A percentile compares a stretch with the other conserved stretches of the same genome.
Conservation (phyloP, 2,329 filamentous ascomycete species). For the Xylaria multiplex region DNA sequence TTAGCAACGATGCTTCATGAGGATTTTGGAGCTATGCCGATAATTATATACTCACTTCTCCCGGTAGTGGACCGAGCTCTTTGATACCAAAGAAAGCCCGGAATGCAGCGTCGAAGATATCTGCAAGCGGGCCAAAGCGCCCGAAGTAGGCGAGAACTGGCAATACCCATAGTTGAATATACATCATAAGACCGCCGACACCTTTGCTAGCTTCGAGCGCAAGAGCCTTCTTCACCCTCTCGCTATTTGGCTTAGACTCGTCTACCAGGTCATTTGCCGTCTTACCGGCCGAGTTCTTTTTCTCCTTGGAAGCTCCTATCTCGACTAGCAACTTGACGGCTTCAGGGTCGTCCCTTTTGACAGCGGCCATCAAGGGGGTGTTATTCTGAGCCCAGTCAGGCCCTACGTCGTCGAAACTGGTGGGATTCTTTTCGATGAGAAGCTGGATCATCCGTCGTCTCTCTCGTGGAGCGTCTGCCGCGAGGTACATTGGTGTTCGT, state of each 20-base stretch:
- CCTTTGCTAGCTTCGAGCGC: slow-evolving; percentile 29
- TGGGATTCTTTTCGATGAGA: slow-evolving; percentile 34
- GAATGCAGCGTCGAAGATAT: slow-evolving; percentile 35
- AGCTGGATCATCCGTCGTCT: slow-evolving; percentile 34
- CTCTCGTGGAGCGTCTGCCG: slow-evolving; percentile 28
- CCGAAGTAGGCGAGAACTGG: slow-evolving; percentile 31
- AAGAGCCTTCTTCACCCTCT: slow-evolving; percentile 29
- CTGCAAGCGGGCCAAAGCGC: slow-evolving; percentile 23
- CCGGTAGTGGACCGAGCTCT: slow-evolving; percentile 17
- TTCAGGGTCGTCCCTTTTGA: slow-evolving; percentile 28
- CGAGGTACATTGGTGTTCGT: slow-evolving; percentile 34
- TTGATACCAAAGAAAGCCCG: slow-evolving; percentile 21
- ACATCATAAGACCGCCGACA: slow-evolving; percentile 34
- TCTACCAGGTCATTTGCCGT: slow-evolving; percentile 29
- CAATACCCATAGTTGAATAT: slow-evolving; percentile 34
- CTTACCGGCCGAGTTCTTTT: slow-evolving; percentile 31
- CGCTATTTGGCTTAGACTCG: slow-evolving; percentile 24
- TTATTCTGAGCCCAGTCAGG: slow-evolving; percentile 26
- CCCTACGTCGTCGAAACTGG: slow-evolving; percentile 30
- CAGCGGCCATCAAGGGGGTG: slow-evolving; percentile 36
- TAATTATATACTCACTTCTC: slow-evolving; percentile 16
- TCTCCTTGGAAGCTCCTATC: slow-evolving; percentile 33
- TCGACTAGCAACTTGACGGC: slow-evolving; percentile 35
- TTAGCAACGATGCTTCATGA: slow-evolving; percentile 7
- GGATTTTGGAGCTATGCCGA: not conserved